Base-by-base conservation (phyloP, 2,329 filamentous ascomycete species). In the Epichloe coenophiala region DNA sequence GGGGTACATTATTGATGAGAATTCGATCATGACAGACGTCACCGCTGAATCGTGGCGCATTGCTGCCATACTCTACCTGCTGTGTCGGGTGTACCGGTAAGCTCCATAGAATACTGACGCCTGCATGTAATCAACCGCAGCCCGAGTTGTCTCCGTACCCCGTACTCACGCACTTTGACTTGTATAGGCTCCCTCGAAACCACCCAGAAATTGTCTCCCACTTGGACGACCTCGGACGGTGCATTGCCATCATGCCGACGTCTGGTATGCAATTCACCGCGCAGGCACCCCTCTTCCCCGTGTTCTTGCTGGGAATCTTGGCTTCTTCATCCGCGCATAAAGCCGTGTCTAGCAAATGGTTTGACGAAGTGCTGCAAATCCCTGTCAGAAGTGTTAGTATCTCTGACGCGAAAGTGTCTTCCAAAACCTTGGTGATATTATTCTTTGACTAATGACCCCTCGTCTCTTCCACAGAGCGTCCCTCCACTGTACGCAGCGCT, bases 31-130 rank as follows among this genome's bases (percentile, higher is more conserved):
- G 68, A 70, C 67, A 0, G 61, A 65, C 36, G 63, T 68, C 9
- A 69, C 68, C 5, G 68, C 68, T 1, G 68, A 71, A 53, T 65
- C 67, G 11, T 71, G 68, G 68, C 65, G 68, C 45, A 51, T 70
- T 38, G 64, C 67, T 4, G 65, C 61, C 5, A 61, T 70, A 7
- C 58, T 70, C 7, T 71, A 71, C 52, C 50, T 66, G 9, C 65
- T 68, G 49, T 71, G 67, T 40, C 65, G 68, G 21, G 60, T 68
- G 13, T 48, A 65, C 41, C 65, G 67, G 67, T 69, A 55, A 41
- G 59, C 36, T 12, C 11, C 17, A 33, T 4, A 23, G 12, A 7
- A 15, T 21, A 35, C 17, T 5, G 37, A 21, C 19, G 27, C 6
- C 43, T 44, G 5, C 41, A 33, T n/a, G 39, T 33, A 5, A 40